Evolutionary conservation across 164 flowering plant genomes (phyloP).

Genomic region (Berberis vulgaris): DNA sequence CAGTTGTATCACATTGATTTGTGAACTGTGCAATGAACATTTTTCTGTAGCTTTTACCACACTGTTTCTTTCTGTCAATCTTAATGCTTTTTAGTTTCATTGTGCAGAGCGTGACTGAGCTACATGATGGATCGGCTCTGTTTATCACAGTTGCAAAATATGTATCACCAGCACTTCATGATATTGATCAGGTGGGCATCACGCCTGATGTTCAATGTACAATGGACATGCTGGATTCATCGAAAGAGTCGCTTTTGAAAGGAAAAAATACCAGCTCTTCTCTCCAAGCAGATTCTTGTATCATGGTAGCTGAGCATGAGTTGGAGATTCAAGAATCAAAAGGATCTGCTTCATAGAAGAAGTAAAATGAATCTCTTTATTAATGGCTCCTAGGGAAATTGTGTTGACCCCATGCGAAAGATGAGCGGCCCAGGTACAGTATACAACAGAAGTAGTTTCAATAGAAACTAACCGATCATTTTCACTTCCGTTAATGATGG

Average conservation of each 20-base stretch:
- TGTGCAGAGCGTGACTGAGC: constrained; percentile 87
- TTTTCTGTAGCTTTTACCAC: too few relatives aligned
- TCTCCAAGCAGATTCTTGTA: constrained; percentile 84
- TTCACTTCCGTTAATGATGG: too few relatives aligned
- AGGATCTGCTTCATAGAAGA: constrained; percentile 73
- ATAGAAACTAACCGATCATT: too few relatives aligned
- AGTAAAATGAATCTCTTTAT: background rate
- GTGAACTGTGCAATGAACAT: too few relatives aligned
- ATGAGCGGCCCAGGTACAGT: too few relatives aligned
- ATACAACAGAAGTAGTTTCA: too few relatives aligned
- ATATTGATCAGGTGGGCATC: constrained; percentile 89
- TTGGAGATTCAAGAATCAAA: constrained; percentile 65
- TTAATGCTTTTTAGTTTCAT: background rate
- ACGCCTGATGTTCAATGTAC: constrained; percentile 88
- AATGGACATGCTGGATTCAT: constrained; percentile 53
- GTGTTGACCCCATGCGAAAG: too few relatives aligned
- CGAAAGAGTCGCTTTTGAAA: constrained; percentile 30
- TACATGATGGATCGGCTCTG: constrained; percentile 90
- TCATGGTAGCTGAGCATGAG: constrained; percentile 91
- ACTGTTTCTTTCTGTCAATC: background rate
- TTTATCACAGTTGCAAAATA: constrained; percentile 94
- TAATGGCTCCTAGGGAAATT: too few relatives aligned
- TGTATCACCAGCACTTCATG: constrained; percentile 82
- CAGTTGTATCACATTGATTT: too few relatives aligned
- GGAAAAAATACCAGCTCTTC: constrained; percentile 32